These are phyloP conservation scores for Pleurotus cornucopiae DNA, from an alignment of 768 basidiomycete genomes.

Conservation along the genomic window DNA sequence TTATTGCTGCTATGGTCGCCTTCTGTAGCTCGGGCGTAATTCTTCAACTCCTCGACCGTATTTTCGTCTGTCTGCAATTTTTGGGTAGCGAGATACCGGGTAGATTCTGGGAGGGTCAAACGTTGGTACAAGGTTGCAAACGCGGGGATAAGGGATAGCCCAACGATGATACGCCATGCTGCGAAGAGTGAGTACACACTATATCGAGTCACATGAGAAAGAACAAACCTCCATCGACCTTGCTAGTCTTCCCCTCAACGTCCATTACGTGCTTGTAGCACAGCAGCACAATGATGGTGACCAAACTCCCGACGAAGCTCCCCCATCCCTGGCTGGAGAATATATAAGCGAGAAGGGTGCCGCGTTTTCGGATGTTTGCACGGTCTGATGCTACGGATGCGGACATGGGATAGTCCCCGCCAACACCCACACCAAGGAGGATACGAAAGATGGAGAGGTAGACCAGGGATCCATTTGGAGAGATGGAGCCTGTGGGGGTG, in stretches of 20 bases:
- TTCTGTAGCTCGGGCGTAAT: slow-evolving; percentile 30
- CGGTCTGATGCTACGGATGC: slow-evolving; percentile 68
- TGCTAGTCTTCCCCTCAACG: slow-evolving; percentile 48
- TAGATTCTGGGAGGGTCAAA: slow-evolving; percentile 68
- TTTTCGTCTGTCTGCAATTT: slow-evolving; percentile 24
- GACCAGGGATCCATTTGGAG: slow-evolving; percentile 48
- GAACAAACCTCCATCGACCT: slow-evolving; percentile 66
- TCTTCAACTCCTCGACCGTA: slow-evolving; percentile 27
- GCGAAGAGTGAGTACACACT: background rate
- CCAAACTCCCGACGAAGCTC: slow-evolving; percentile 56
- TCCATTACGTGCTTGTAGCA: slow-evolving; percentile 65
- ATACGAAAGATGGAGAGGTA: slow-evolving; percentile 68
- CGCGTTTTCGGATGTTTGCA: slow-evolving; percentile 61
- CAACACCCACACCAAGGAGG: slow-evolving; percentile 72
- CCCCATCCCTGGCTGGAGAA: slow-evolving; percentile 82
- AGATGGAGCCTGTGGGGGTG: slow-evolving; percentile 50
- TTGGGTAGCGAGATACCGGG: slow-evolving; percentile 44
- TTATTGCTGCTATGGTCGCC: slow-evolving; percentile 5
- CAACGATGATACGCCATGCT: slow-evolving; percentile 74
- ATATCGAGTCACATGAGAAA: background rate
- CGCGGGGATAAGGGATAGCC: slow-evolving; percentile 67
- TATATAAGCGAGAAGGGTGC: slow-evolving; percentile 75
- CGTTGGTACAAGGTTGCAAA: slow-evolving; percentile 75
- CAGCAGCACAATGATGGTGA: slow-evolving; percentile 61
- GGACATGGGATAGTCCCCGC: slow-evolving; percentile 79